Conservation (phyloP, 2,329 filamentous ascomycete genomes). For the Aspergillus fumigatus region DNA sequence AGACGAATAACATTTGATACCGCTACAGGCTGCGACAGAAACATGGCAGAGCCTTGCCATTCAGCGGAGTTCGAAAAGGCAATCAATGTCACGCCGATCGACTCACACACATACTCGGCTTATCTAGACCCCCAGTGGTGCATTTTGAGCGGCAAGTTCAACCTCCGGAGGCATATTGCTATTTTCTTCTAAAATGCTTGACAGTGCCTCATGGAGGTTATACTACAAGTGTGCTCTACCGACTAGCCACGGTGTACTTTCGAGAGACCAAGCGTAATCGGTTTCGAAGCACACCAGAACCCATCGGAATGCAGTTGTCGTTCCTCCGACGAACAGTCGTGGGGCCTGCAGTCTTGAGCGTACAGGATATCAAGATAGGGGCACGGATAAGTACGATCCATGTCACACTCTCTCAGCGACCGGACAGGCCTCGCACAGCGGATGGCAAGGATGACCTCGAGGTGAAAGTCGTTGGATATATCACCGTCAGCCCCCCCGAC, state of each 20-base stretch:
- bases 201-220: constrained; percentile 64
- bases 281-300: constrained; percentile 42
- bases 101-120: constrained; percentile 46
- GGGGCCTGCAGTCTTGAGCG: constrained; percentile 51
- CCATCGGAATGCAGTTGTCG: constrained; percentile 57
- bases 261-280: constrained; percentile 50
- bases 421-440: constrained; percentile 11
- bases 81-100: constrained; percentile 18
- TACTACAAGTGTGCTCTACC: constrained; percentile 56
- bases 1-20: neutral
- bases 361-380: constrained; percentile 59
- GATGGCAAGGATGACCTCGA: constrained; percentile 26
- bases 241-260: constrained; percentile 56
- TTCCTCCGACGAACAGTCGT: constrained; percentile 57
- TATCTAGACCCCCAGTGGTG: constrained; percentile 54
- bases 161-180: neutral
- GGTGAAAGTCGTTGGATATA: constrained; percentile 59
- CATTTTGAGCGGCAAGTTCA: constrained; percentile 53
- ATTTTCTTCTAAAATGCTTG: neutral
- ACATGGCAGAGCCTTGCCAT: neutral
- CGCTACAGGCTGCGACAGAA: neutral
- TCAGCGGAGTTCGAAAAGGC: constrained; percentile 17
- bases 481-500: constrained; percentile 47
- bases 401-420: constrained; percentile 45
- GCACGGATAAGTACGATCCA: constrained; percentile 57